Evolutionary conservation across 2,329 filamentous ascomycete species (phyloP).

Genomic region (Penicillium hesseltinei): DNA sequence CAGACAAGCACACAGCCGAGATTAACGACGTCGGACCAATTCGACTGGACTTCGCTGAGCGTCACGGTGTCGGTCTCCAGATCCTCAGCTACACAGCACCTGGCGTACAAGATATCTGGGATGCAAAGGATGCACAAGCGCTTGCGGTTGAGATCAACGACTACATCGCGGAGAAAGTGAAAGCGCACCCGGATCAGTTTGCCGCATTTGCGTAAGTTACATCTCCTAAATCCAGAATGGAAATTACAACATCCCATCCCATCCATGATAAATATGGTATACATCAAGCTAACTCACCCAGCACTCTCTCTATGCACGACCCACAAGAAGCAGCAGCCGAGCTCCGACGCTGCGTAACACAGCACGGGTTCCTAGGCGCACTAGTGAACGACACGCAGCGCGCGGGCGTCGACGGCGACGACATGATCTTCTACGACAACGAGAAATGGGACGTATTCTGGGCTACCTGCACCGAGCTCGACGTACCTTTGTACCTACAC

Average conservation of each 20-base stretch:
- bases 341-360: conserved; percentile 50
- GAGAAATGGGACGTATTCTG: conserved; percentile 61
- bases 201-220: conserved; percentile 44
- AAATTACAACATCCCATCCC: not conserved
- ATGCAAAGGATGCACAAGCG: conserved; percentile 44
- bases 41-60: conserved; percentile 45
- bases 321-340: conserved; percentile 41
- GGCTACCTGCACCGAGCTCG: conserved; percentile 56
- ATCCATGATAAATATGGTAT: not conserved
- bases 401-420: conserved; percentile 57
- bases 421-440: conserved; percentile 64
- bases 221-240: not conserved
- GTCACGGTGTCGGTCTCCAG: conserved; percentile 49
- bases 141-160: conserved; percentile 50
- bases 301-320: conserved; percentile 43
- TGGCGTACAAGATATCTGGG: conserved; percentile 49
- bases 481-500: conserved; percentile 65
- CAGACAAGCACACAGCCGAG: conserved; percentile 58
- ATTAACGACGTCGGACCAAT: conserved; percentile 51
- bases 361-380: conserved; percentile 62
- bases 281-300: conserved; percentile 9
- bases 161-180: conserved; percentile 46
- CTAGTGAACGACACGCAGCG: conserved; percentile 63
- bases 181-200: conserved; percentile 43
- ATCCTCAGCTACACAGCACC: conserved; percentile 51